Percentiles rank a stretch among this genome's conserved stretches.
phyloP scores from a whole-genome alignment of 805 yeast species.

The Yarrowia sp. region DNA sequence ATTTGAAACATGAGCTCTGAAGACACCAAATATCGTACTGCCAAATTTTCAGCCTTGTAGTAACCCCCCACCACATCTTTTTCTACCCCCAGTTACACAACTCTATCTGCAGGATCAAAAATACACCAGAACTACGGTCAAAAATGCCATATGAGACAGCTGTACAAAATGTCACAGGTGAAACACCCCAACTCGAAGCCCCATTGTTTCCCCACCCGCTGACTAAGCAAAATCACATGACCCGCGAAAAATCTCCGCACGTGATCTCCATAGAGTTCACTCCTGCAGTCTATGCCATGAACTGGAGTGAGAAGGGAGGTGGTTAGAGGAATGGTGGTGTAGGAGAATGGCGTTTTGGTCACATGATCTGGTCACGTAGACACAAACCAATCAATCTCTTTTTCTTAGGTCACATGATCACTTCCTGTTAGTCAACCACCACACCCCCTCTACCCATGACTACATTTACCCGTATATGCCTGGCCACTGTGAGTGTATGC shows the following conservation, averaged over 20 bases:
- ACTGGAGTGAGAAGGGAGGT: too few relatives aligned
- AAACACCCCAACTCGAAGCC: too few relatives aligned
- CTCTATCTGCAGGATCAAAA: background rate
- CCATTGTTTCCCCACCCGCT: too few relatives aligned
- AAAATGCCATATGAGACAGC: too few relatives aligned
- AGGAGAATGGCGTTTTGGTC: background rate
- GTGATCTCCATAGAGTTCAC: too few relatives aligned
- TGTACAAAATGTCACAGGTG: too few relatives aligned
- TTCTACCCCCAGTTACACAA: background rate
- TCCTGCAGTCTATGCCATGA: too few relatives aligned
- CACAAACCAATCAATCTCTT: background rate
- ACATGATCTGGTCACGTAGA: background rate
- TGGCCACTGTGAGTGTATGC: background rate
- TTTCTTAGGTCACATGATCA: too few relatives aligned
- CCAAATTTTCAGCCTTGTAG: background rate
- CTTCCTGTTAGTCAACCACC: background rate
- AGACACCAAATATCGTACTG: background rate
- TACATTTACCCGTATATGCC: slow-evolving; percentile 10
- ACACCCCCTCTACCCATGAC: background rate
- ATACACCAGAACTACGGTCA: background rate
- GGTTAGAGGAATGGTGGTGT: too few relatives aligned
- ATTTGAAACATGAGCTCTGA: too few relatives aligned
- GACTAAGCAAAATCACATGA: too few relatives aligned
- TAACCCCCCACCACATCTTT: background rate
- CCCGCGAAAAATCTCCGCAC: too few relatives aligned